phyloP scores from a whole-genome alignment of 164 flowering plant genomes.

The Chimonanthus praecox region DNA sequence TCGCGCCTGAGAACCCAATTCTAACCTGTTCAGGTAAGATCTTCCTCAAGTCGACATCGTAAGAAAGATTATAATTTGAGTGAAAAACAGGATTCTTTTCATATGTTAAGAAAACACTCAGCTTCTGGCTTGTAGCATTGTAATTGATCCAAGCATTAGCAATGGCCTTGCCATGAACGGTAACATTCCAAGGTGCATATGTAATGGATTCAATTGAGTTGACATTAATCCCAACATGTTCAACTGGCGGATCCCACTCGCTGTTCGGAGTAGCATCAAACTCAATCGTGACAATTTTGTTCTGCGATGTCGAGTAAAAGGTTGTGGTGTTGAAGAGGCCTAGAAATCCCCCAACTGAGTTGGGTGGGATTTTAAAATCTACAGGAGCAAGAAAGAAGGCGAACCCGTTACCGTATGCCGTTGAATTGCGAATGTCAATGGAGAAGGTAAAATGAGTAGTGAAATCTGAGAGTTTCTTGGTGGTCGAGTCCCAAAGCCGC shows the following conservation, averaged over 20 bases:
- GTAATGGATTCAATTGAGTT: slow-evolving; percentile 12
- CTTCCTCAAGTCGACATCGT: slow-evolving; percentile 13
- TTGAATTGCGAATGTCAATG: slow-evolving; percentile 16
- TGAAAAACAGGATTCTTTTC: slow-evolving; percentile 7
- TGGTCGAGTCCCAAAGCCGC: slow-evolving; percentile 11
- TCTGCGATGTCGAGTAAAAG: neutral
- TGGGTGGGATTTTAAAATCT: slow-evolving; percentile 25
- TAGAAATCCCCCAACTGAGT: slow-evolving; percentile 31
- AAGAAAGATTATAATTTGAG: slow-evolving; percentile 9
- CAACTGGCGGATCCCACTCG: slow-evolving; percentile 16
- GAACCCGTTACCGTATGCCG: slow-evolving; percentile 21
- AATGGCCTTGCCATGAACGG: neutral
- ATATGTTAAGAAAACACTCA: slow-evolving; percentile 16
- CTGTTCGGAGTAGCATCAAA: slow-evolving; percentile 24
- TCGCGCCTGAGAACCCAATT: slow-evolving; percentile 20
- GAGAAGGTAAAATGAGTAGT: slow-evolving; percentile 36
- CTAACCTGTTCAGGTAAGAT: slow-evolving; percentile 14
- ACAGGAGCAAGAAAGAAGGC: slow-evolving; percentile 36
- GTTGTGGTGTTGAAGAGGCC: slow-evolving; percentile 32
- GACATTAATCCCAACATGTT: slow-evolving; percentile 37
- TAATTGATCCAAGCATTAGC: slow-evolving; percentile 20
- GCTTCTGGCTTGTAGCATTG: slow-evolving; percentile 8
- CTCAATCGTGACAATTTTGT: slow-evolving; percentile 25
- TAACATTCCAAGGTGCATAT: slow-evolving; percentile 11
- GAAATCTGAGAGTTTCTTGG: slow-evolving; percentile 31